These are phyloP conservation scores for Silene vulgaris DNA, from an alignment of 179 eudicot species.

Conservation along the genomic window DNA sequence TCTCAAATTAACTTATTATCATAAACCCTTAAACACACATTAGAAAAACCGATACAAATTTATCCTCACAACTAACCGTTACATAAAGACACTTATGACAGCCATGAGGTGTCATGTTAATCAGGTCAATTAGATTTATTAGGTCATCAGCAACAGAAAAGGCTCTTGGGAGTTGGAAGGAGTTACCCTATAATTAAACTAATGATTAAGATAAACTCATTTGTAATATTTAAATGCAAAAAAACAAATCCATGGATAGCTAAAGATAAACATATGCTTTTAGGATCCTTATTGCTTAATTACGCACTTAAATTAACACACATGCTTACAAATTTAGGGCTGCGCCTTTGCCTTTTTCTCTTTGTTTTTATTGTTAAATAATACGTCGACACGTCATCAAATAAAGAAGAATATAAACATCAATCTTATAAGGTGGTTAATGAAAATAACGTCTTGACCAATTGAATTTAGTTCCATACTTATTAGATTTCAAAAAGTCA, in stretches of 20 bases:
- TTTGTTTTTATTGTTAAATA: neutral
- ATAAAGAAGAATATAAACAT: neutral
- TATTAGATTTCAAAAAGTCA: neutral
- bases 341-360: conserved; percentile 18
- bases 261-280: conserved; percentile 28
- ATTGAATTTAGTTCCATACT: conserved; percentile 2
- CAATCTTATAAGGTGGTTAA: neutral
- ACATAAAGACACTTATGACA: neutral
- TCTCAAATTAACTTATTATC: too few species aligned
- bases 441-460: conserved; percentile 26
- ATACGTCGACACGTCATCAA: conserved; percentile 27
- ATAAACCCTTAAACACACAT: too few species aligned
- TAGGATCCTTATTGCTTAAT: conserved; percentile 21
- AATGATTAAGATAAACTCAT: conserved; percentile 27
- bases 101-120: conserved; percentile 27
- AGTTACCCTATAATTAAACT: neutral
- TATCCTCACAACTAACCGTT: neutral
- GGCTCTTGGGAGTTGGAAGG: conserved; percentile 23
- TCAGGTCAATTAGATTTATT: conserved; percentile 15
- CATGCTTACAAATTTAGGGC: conserved; percentile 33
- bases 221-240: conserved; percentile 9
- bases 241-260: conserved; percentile 23
- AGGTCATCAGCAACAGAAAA: conserved; percentile 32
- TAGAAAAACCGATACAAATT: too few species aligned
- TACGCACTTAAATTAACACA: conserved; percentile 14